A percentile compares a stretch with the other conserved stretches of the same genome.
phyloP scores from a whole-genome alignment of 2,329 filamentous ascomycete genomes.

The Trichoderma polysporum region DNA sequence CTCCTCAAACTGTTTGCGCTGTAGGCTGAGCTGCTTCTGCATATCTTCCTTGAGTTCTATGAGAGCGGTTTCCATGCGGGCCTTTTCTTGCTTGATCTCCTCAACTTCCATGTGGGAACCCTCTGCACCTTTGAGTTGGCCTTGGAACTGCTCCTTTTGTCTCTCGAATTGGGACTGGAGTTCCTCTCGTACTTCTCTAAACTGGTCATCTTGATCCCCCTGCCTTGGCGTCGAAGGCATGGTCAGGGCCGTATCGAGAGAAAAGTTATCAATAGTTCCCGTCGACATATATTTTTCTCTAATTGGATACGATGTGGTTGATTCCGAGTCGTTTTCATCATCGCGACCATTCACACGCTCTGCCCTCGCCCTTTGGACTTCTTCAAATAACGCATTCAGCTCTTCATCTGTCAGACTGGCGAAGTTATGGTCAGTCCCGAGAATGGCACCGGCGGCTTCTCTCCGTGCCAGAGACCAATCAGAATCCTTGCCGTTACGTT shows the following conservation, averaged over 20 bases:
- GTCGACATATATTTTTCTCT: constrained; percentile 95
- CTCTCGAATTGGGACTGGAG: constrained; percentile 81
- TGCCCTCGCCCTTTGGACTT: constrained; percentile 84
- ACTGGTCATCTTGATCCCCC: constrained; percentile 70
- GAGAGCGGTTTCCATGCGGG: constrained; percentile 79
- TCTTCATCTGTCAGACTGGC: constrained; percentile 89
- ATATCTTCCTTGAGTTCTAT: constrained; percentile 80
- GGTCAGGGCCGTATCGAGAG: constrained; percentile 87
- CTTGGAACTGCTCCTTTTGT: constrained; percentile 79
- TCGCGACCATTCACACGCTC: constrained; percentile 68
- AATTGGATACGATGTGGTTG: constrained; percentile 79
- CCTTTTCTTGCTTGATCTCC: constrained; percentile 79
- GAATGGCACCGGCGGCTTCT: constrained; percentile 87
- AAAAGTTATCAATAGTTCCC: constrained; percentile 93
- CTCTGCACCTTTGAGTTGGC: constrained; percentile 73
- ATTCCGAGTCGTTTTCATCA: constrained; percentile 86
- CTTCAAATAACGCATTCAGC: constrained; percentile 88
- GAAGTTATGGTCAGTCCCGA: constrained; percentile 90
- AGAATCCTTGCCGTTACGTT: constrained; percentile 69
- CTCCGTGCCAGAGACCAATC: constrained; percentile 93
- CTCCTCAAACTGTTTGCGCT: constrained; percentile 80
- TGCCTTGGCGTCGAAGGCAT: constrained; percentile 90
- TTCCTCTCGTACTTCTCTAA: constrained; percentile 74
- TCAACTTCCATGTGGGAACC: constrained; percentile 75
- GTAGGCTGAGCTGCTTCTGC: constrained; percentile 78